Evolutionary conservation across 345 rosid species (phyloP), one percentile per base, ranked within the genome.

Genomic region (Streptanthus diversifolius): DNA sequence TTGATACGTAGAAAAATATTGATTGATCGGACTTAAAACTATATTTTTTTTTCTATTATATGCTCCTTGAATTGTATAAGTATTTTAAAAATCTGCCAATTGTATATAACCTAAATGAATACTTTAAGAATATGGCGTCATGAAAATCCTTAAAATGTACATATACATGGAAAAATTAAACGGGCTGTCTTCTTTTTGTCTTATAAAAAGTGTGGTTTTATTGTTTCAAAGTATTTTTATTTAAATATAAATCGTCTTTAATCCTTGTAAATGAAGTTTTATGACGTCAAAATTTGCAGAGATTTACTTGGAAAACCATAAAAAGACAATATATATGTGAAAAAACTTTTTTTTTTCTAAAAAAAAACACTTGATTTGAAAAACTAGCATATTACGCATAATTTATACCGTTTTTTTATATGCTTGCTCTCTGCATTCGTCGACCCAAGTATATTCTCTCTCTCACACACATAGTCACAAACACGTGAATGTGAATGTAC

Each of bases 401-500:
- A 13, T 4, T 15, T 13, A 8, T 37, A 30, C 36, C 5, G 37
- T 15, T 3, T 8, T 22, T 24, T 43, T 22, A 22, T 43, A 51
- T 36, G 48, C n/a, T 52, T 22, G 47, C 12, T 45, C 35, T 9
- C 27, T 71, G 35, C 27, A 52, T 49, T 24, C n/a, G n/a, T 48
- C 49, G 59, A 60, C 57, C 49, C 40, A 71, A 36, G 36, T 21
- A 19, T 19, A 41, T 12, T 5, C 11, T 63, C 27, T 22, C 51
- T 10, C 39, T 25, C 57, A 8, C 54, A 63, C 13, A 7, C 24
- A 57, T 19, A 58, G 27, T 39, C 45, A 10, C 36, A 30, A 13
- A 61, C 62, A 72, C 76, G 77, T 73, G 55, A 73, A 44, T 24
- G 24, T 45, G 71, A 64, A 73, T 44, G 77, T 25, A 56, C 51